Conservation (phyloP, 2,329 filamentous ascomycete species). For the Alternaria gaisen region DNA sequence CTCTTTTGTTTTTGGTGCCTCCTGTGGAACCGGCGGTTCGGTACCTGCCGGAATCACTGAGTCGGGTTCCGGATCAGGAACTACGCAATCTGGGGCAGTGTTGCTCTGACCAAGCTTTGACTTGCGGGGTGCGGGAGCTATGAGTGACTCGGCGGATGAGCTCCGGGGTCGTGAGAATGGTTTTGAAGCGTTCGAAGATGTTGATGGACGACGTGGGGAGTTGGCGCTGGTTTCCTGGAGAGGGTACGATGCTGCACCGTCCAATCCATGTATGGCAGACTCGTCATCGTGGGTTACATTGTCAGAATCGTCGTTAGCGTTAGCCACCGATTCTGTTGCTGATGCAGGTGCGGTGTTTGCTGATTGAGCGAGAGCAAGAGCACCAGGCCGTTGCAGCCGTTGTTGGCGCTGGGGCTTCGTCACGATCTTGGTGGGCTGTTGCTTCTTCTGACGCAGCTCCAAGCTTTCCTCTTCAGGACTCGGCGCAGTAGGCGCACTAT, state of each 20-base stretch:
- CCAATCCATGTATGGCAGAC: conserved; percentile 21
- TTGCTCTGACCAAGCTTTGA: conserved; percentile 24
- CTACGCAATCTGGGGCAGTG: conserved; percentile 23
- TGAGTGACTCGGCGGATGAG: conserved; percentile 33
- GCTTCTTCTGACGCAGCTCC: conserved; percentile 32
- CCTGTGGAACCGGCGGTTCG: conserved; percentile 20
- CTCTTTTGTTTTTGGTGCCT: conserved; percentile 19
- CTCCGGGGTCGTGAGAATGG: conserved; percentile 23
- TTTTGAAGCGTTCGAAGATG: conserved; percentile 35
- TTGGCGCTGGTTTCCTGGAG: conserved; percentile 44
- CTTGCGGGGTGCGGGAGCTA: conserved; percentile 25
- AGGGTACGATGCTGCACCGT: conserved; percentile 36
- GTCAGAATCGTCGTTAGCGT: conserved; percentile 20
- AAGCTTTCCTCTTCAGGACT: conserved; percentile 35
- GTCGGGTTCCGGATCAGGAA: conserved; percentile 15
- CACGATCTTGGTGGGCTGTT: conserved; percentile 22
- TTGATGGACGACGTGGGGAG: conserved; percentile 43
- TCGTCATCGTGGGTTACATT: conserved; percentile 18
- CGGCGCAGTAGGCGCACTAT: conserved; percentile 29
- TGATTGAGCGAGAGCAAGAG: conserved; percentile 38
- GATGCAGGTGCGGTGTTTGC: conserved; percentile 30
- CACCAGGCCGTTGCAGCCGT: conserved; percentile 24
- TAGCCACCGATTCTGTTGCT: conserved; percentile 27
- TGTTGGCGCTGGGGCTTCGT: conserved; percentile 27
- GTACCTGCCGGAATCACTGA: conserved; percentile 36